Base-by-base conservation (phyloP, 495 filamentous ascomycete species). In the Neurospora sp. region DNA sequence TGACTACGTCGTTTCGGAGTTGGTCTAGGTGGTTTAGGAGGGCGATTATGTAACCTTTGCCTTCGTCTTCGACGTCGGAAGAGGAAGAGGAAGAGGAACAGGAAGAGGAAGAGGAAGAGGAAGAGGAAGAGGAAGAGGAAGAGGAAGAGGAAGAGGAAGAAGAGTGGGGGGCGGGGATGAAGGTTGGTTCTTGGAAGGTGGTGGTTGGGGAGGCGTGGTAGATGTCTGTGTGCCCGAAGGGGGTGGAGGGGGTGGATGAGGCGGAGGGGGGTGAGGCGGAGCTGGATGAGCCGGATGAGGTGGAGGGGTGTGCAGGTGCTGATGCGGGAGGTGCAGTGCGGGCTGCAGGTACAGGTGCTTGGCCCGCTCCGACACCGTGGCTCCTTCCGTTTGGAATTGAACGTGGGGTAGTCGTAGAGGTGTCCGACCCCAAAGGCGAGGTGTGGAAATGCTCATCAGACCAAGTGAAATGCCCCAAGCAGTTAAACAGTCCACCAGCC, bases 151-250 rank as follows among this genome's bases (percentile, higher is more conserved):
- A 83, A 0, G 77, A 74, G 16, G 41, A 18, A 42, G n/a, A n/a
- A n/a, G 40, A 42, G 41, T 18, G 41, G 0, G 41, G 42, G 71
- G 80, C 80, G 0, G 88, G 88, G 39, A 89, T 86, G 74, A 89
- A 89, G 0, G 86, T 84, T 0, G 88, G 88, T 73, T 89, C 88
- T 73, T 90, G 88, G 75, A 89, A 86, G 3, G 86, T 84, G 71
- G 81, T 83, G 0, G 83, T 86, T 48, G 84, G 83, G 0, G 85
- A 85, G 20, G 85, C 78, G 73, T 83, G 88, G 72, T 83, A 88
- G 11, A 82, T 79, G 71, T 83, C 82, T 41, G 84, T 76, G 74
- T 72, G 7, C 79, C 79, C 78, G 16, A 54, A 77, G 46, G n/a
- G n/a, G 44, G 8, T 6, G 44, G n/a, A 2, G 44, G 14, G 16